Base-by-base conservation (phyloP, 169 alveolate species). In the Plasmodium fragile region DNA sequence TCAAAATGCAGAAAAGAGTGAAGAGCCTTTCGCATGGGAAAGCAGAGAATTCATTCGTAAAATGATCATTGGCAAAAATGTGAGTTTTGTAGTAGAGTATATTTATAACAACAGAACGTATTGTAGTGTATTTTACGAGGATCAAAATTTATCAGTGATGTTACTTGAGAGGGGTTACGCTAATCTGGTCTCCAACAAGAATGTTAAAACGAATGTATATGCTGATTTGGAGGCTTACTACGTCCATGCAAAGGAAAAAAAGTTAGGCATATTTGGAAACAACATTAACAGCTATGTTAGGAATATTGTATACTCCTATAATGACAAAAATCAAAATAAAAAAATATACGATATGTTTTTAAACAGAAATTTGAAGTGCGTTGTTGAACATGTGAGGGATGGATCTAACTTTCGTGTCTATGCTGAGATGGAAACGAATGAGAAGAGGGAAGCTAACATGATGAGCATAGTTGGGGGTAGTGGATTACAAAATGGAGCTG, bases 11-110 rank as follows among this genome's bases (percentile, higher is more conserved):
- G 94, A 89, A 52, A 89, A 89, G 72, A 70, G n/a, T 59, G 94
- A 89, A 41, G 94, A 89, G 59, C 91, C 94, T 41, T 89, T 89
- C 28, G 94, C 94, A n/a, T 89, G 94, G 94, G 94, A 89, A 25
- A 89, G 94, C 28, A 89, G 94, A 41, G 94, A 89, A 41, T 80
- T 65, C 36, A 78, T 89, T n/a, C 71, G 94, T 59, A 89, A 89
- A 89, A 32, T 89, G 83, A 89, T 89, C 18, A 89, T 89, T 8
- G 94, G 94, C 18, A 89, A 89, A 25, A 89, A 78, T 41, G 90
- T 89, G 5, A 78, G 83, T 41, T 89, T 89, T n/a, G 71, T 45
- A 16, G 73, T 89, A 10, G 94, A 89, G 65, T 89, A 89, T 79
- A 13, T 78, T 2, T 89, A 89, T 30, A 89, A 89, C 53, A 89